Evolutionary conservation across 176 grass and related monocot species (phyloP).

Genomic region (Areca catechu): DNA sequence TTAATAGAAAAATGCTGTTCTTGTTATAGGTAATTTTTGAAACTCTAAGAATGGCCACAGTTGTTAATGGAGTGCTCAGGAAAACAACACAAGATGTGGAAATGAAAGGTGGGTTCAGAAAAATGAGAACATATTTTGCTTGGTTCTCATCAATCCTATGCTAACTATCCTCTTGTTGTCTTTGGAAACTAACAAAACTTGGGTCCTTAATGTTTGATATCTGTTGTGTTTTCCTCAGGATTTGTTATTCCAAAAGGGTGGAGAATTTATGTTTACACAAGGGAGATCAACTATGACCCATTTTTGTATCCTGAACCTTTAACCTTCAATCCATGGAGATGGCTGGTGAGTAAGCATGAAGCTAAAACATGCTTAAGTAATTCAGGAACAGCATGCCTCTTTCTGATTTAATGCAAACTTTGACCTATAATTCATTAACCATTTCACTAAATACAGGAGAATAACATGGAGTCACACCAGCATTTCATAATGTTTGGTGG

Average conservation of each 20-base stretch:
- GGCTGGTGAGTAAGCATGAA: constrained; percentile 57
- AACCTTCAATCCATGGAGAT: constrained; percentile 94
- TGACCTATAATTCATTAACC: constrained; percentile 11
- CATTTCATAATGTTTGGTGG: constrained; percentile 97
- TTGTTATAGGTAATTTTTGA: constrained; percentile 51
- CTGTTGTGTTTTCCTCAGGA: constrained; percentile 36
- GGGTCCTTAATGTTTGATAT: too few species aligned
- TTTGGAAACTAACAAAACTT: too few species aligned
- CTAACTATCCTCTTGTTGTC: too few species aligned
- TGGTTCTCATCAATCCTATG: too few species aligned
- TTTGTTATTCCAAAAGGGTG: constrained; percentile 83
- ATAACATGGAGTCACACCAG: constrained; percentile 58
- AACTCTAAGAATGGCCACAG: constrained; percentile 82
- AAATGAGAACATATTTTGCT: too few species aligned
- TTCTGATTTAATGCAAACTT: too few species aligned
- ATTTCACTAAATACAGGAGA: constrained; percentile 42
- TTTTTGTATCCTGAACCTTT: constrained; percentile 69
- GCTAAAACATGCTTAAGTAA: too few species aligned
- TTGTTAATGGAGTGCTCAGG: constrained; percentile 92
- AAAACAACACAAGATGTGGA: constrained; percentile 90
- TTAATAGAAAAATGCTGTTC: background rate
- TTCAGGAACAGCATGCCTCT: too few species aligned
- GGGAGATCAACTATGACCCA: constrained; percentile 96
- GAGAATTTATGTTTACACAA: constrained; percentile 96
- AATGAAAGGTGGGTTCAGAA: constrained; percentile 57